Evolutionary conservation across 169 alveolate species (phyloP), one percentile per base, ranked within the genome.

Genomic region (Eimeria falciformis): DNA sequence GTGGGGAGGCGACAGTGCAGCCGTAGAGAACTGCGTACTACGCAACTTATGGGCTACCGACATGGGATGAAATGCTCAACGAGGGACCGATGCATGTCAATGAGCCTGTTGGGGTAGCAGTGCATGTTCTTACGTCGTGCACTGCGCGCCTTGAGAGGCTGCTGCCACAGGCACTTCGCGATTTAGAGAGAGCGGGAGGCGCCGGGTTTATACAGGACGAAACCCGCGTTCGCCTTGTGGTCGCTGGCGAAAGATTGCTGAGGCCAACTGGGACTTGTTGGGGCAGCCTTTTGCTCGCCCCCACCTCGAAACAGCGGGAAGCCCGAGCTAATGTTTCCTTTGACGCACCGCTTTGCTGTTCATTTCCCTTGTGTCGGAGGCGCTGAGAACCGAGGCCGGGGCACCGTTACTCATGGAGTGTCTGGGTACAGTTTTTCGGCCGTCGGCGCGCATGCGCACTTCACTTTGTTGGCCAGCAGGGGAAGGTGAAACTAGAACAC

Each of bases 41-140:
- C 23, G 86, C 69, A 68, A 68, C 69, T 77, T 18, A 47, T 47
- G 47, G 46, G 5, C 29, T 47, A 77, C 69, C 86, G 47, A 23
- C 66, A 77, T 14, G 86, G 86, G 86, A 77, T 77, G 43, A 77
- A 77, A 68, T 68, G 27, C 45, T 23, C 45, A 77, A 43, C 53
- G 86, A 77, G 86, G 86, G 86, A 77, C 69, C 86, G 86, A 68
- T 77, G 86, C 86, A 43, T 77, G 86, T 77, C 86, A 77, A 77
- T 77, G 86, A 77, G 46, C 47, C 50, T 45, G 23, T 77, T 65
- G 86, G 86, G 83, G 83, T 58, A 73, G 23, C 86, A 47, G 27
- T 45, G 69, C 62, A 46, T 47, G 66, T 55, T 21, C 69, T 11
- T 68, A 77, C 29, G 69, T 68, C 69, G 66, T 77, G 86, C 86